Base-by-base conservation (phyloP, 2,329 filamentous ascomycete genomes). In the Neofusicoccum parvum region DNA sequence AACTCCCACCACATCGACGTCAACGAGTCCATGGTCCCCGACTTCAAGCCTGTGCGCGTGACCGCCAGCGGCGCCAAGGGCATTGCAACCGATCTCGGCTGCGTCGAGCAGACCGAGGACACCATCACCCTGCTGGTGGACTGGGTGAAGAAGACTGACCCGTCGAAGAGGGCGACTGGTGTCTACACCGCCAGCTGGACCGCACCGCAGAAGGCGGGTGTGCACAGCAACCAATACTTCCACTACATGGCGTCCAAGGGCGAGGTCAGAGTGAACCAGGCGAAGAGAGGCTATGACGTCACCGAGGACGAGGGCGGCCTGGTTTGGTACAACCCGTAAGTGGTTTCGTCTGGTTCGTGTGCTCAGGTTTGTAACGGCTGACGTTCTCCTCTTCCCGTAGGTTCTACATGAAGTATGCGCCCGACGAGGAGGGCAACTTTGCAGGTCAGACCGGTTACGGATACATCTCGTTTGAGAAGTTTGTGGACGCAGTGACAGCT, bases 161-260 rank as follows among this genome's bases (percentile, higher is more conserved):
- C 87, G 0, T 81, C 80, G 67, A 93, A 91, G 81, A 83, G 87
- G 65, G 94, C 91, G 11, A 95, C 93, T 1, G 94, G 88, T 64
- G 92, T 97, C 7, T 97, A 96, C 80, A 97, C 94, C 12, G 92
- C 94, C 11, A 94, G 91, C 46, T 97, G 94, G 94, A 97, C 94
- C 1, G 94, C 94, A 6, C 94, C 94, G 12, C 91, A 96, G 76
- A 91, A 90, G 73, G 94, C 94, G 0, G 94, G 94, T 58, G 93
- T 97, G n/a, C 94, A 97, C 80, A 94, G 90, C 1, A 96, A 96
- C 78, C 94, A 97, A 81, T 95, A 97, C 81, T 97, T 97, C 83
- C 94, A 97, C 80, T 97, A 95, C 81, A 90, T 97, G 81, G 94
- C 87, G 3, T 86, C 87, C 67, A 87, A 89, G 65, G 94, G 94